Conservation (phyloP, 306 rosid species). For the Astragalus membranaceus region DNA sequence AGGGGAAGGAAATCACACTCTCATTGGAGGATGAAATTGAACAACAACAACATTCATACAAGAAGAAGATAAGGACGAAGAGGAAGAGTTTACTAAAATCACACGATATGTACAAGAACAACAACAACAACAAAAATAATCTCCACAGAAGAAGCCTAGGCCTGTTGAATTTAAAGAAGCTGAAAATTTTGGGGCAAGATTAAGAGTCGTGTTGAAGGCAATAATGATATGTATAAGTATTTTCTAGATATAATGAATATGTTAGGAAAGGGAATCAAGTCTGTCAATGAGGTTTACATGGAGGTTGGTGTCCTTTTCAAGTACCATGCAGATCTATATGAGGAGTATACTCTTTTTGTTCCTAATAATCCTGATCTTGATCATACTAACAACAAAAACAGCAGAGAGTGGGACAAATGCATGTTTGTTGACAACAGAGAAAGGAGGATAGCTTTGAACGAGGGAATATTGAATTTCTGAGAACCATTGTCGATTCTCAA, state of each 20-base stretch:
- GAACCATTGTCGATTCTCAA: too few relatives aligned
- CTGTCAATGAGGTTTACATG: conserved; percentile 63
- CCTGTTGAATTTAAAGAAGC: conserved; percentile 47
- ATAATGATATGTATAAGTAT: conserved; percentile 76
- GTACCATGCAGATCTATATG: conserved; percentile 71
- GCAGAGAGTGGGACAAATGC: too few relatives aligned
- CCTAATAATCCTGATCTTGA: too few relatives aligned
- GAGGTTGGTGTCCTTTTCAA: conserved; percentile 83
- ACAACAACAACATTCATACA: neutral
- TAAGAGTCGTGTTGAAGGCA: conserved; percentile 71
- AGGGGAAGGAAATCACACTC: conserved; percentile 77
- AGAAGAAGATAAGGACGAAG: too few relatives aligned
- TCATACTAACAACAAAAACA: too few relatives aligned
- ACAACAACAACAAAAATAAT: too few relatives aligned
- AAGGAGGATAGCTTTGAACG: too few relatives aligned
- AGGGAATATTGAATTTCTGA: too few relatives aligned
- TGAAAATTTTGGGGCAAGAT: conserved; percentile 48
- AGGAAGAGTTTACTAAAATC: too few relatives aligned
- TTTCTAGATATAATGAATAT: conserved; percentile 81
- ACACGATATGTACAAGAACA: too few relatives aligned
- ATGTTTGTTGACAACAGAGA: too few relatives aligned
- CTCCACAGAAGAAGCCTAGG: conserved; percentile 35
- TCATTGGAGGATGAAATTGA: neutral
- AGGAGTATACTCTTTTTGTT: conserved; percentile 76
- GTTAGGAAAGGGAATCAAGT: conserved; percentile 86